Percentiles rank a stretch among this genome's conserved stretches.
These are phyloP conservation scores for Bruguiera hainesii DNA, from an alignment of 441 rosid species.

Conservation along the genomic window DNA sequence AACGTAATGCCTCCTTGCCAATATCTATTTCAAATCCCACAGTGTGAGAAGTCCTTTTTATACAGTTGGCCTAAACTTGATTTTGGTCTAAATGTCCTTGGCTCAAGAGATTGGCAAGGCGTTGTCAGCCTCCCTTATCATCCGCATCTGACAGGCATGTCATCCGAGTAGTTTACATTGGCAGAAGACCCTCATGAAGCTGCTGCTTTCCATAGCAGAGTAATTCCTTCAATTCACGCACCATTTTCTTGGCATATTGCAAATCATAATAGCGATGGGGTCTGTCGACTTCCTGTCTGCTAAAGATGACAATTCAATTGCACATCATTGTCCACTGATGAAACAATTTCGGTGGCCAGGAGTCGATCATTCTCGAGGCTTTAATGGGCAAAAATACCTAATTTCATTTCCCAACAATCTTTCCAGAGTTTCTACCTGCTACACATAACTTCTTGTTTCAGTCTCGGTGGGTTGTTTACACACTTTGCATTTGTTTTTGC, in stretches of 20 bases:
- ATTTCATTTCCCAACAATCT: constrained; percentile 28
- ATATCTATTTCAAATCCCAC: no score
- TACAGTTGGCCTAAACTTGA: no score
- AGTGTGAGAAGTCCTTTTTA: no score
- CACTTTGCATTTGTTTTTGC: background rate
- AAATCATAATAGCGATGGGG: constrained; percentile 18
- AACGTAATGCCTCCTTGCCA: no score
- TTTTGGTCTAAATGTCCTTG: no score
- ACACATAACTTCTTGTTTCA: constrained; percentile 1
- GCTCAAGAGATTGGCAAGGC: no score
- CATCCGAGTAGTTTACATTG: no score
- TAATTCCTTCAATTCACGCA: constrained; percentile 5
- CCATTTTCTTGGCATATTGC: background rate
- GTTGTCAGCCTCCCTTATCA: no score
- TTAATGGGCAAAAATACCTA: background rate
- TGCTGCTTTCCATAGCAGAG: constrained; percentile 6
- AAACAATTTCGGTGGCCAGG: constrained; percentile 12
- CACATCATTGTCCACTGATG: constrained; percentile 24
- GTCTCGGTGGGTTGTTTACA: constrained; percentile 1
- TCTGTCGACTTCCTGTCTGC: constrained; percentile 33
- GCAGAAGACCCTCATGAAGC: no score
- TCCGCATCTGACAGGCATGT: no score
- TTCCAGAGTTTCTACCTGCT: constrained; percentile 14
- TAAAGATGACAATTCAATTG: constrained; percentile 18
- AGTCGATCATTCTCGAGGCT: constrained; percentile 4